Conservation (phyloP, 495 filamentous ascomycete species). For the Symbiotaphrina buchneri region DNA sequence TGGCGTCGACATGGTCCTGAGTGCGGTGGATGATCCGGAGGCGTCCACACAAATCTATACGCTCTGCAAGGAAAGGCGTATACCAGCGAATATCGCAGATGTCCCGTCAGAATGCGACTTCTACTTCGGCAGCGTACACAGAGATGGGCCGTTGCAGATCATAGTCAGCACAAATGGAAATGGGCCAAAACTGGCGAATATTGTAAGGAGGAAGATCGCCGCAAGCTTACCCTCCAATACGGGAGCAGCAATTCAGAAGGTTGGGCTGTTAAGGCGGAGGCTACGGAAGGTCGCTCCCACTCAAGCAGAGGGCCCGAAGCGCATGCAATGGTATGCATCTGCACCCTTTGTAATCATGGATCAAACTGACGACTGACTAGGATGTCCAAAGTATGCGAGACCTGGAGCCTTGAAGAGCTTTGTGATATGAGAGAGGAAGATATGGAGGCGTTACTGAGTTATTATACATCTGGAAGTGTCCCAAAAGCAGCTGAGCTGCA, state of each 20-base stretch:
- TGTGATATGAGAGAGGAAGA: constrained; percentile 66
- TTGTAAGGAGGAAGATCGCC: constrained; percentile 69
- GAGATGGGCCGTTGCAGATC: constrained; percentile 86
- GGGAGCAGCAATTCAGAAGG: constrained; percentile 61
- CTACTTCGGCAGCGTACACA: constrained; percentile 88
- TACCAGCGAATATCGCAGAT: constrained; percentile 89
- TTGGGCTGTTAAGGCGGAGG: constrained; percentile 60
- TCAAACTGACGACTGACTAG: constrained; percentile 14
- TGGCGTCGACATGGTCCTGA: constrained; percentile 62
- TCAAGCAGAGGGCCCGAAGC: constrained; percentile 52
- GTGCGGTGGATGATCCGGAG: constrained; percentile 77
- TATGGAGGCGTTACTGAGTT: constrained; percentile 53
- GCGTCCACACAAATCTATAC: constrained; percentile 78
- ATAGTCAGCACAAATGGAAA: constrained; percentile 99
- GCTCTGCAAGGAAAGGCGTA: constrained; percentile 62
- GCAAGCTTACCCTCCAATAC: constrained; percentile 47
- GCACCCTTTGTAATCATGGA: neutral
- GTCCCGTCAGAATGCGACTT: constrained; percentile 96
- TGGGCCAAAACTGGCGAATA: constrained; percentile 74
- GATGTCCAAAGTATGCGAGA: constrained; percentile 83
- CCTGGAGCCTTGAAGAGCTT: constrained; percentile 68
- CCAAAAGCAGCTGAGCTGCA: constrained; percentile 14
- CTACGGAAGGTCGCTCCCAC: constrained; percentile 54
- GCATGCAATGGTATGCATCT: constrained; percentile 64
- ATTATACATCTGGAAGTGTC: constrained; percentile 29